These are phyloP conservation scores for Graphiopsis chlorocephala DNA, from an alignment of 2,329 filamentous ascomycete genomes.

Conservation along the genomic window DNA sequence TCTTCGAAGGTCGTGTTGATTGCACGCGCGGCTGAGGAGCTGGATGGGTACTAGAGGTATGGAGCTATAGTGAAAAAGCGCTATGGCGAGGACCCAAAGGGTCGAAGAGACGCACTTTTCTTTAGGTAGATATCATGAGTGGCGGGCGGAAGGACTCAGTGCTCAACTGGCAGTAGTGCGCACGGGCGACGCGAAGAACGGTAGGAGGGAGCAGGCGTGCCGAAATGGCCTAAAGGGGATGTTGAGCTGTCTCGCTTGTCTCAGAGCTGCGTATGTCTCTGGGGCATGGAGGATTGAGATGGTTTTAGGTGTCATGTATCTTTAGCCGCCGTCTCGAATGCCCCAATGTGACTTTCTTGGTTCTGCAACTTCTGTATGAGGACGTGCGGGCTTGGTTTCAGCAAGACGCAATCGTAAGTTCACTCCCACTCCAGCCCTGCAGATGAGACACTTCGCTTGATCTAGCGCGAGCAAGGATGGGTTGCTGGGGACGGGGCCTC, in stretches of 20 bases:
- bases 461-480: constrained; percentile 4
- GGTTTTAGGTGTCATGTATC: background rate
- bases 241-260: background rate
- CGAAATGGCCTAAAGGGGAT: background rate
- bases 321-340: background rate
- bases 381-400: background rate
- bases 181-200: background rate
- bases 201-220: background rate
- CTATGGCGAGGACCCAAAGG: background rate
- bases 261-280: background rate
- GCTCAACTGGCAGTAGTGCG: background rate
- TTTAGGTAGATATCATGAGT: background rate
- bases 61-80: constrained; percentile 4
- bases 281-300: background rate
- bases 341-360: background rate
- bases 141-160: background rate
- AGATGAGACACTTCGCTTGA: constrained; percentile 16
- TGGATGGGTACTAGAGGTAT: background rate
- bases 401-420: background rate
- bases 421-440: constrained; percentile 6
- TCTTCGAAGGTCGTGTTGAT: background rate
- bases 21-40: background rate
- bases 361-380: too few relatives aligned
- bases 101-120: background rate
- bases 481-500: background rate